These are phyloP conservation scores for Phytophthora hibernalis DNA, from an alignment of 352 stramenopile species.

Conservation along the genomic window DNA sequence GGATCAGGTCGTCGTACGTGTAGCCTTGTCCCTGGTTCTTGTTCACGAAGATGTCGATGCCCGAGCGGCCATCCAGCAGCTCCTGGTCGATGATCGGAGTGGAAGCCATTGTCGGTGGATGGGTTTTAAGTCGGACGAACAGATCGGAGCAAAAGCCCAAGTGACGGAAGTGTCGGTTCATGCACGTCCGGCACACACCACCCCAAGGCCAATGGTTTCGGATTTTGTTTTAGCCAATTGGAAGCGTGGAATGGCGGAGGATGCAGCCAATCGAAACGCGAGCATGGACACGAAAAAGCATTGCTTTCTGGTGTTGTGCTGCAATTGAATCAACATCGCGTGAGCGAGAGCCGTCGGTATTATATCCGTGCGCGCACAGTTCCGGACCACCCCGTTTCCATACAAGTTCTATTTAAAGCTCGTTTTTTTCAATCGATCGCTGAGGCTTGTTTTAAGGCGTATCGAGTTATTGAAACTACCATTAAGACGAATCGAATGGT, in stretches of 20 bases:
- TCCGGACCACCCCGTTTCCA: too few relatives aligned
- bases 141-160: conserved; percentile 44
- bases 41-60: conserved; percentile 85
- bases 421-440: too few relatives aligned
- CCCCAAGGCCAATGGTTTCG: conserved; percentile 56
- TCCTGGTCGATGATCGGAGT: conserved; percentile 48
- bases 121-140: neutral
- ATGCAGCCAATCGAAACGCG: conserved; percentile 24
- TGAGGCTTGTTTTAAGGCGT: too few relatives aligned
- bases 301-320: too few relatives aligned
- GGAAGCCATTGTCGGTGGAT: conserved; percentile 8
- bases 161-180: conserved; percentile 45
- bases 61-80: conserved; percentile 78
- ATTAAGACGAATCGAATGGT: too few relatives aligned
- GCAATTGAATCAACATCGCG: conserved; percentile 17
- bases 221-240: conserved; percentile 53
- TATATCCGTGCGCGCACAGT: too few relatives aligned
- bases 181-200: conserved; percentile 11
- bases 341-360: neutral
- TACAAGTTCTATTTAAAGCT: too few relatives aligned
- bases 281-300: too few relatives aligned
- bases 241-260: neutral
- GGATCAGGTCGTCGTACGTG: conserved; percentile 84
- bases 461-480: too few relatives aligned
- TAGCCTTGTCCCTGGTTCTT: conserved; percentile 89